Evolutionary conservation across 2,329 filamentous ascomycete genomes (phyloP).

Genomic region (Trichoderma sp.): DNA sequence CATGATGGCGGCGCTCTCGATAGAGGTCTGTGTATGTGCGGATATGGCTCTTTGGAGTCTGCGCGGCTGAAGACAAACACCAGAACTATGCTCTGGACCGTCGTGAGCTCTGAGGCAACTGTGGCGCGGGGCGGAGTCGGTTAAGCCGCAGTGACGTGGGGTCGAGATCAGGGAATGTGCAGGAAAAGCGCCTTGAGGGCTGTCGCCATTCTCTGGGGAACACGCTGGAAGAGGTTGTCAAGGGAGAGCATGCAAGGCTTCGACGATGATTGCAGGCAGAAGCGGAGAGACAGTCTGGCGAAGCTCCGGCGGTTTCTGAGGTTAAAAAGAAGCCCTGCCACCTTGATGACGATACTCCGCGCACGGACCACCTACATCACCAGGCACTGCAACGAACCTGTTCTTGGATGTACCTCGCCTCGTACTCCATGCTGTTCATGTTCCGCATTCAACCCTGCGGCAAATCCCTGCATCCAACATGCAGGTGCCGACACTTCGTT

Average conservation of each 20-base stretch:
- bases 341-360: slow-evolving; percentile 23
- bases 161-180: slow-evolving; percentile 21
- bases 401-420: background rate
- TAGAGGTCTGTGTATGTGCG: background rate
- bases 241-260: background rate
- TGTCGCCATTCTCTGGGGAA: slow-evolving; percentile 27
- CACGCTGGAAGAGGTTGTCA: background rate
- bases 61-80: slow-evolving; percentile 3
- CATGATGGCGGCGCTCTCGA: slow-evolving; percentile 52
- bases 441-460: background rate
- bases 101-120: slow-evolving; percentile 24
- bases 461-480: background rate
- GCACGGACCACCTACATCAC: slow-evolving; percentile 23
- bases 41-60: background rate
- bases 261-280: slow-evolving; percentile 1
- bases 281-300: slow-evolving; percentile 1
- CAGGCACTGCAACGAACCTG: background rate
- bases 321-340: slow-evolving; percentile 8
- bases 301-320: slow-evolving; percentile 18
- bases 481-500: background rate
- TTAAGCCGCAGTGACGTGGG: slow-evolving; percentile 19
- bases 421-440: background rate
- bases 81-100: slow-evolving; percentile 20
- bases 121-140: slow-evolving; percentile 22
- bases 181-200: slow-evolving; percentile 17